Evolutionary conservation across 2,329 filamentous ascomycete species (phyloP).

Genomic region (Apiospora saccharicola): DNA sequence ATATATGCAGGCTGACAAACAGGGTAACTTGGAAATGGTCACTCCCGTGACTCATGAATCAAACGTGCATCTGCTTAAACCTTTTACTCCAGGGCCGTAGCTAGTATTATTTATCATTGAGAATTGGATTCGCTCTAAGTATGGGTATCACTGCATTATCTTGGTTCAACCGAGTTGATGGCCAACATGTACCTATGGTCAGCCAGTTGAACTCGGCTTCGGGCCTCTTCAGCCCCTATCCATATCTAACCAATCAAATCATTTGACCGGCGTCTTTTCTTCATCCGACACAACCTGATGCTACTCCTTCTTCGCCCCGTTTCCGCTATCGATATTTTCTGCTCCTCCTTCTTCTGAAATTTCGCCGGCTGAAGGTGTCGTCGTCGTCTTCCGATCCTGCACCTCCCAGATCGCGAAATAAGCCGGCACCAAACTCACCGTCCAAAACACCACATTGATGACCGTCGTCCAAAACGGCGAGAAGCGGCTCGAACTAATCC

Average conservation of each 20-base stretch:
- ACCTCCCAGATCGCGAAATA: not conserved
- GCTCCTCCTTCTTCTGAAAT: too few species aligned
- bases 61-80: too few species aligned
- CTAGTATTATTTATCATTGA: not conserved
- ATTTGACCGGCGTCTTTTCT: not conserved
- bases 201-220: not conserved
- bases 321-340: not conserved
- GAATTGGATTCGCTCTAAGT: too few species aligned
- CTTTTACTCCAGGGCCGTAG: not conserved
- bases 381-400: not conserved
- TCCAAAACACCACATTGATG: conserved; percentile 4
- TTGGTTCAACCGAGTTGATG: not conserved
- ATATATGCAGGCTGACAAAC: not conserved
- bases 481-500: conserved; percentile 35
- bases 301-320: not conserved
- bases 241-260: too few species aligned
- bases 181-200: not conserved
- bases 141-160: not conserved
- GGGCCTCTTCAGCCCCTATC: not conserved
- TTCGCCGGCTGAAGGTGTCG: not conserved
- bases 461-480: conserved; percentile 27
- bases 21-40: too few species aligned
- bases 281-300: not conserved
- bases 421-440: not conserved
- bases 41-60: not conserved